Base-by-base conservation (phyloP, 2,329 filamentous ascomycete genomes). In the Aureobasidium sp. region DNA sequence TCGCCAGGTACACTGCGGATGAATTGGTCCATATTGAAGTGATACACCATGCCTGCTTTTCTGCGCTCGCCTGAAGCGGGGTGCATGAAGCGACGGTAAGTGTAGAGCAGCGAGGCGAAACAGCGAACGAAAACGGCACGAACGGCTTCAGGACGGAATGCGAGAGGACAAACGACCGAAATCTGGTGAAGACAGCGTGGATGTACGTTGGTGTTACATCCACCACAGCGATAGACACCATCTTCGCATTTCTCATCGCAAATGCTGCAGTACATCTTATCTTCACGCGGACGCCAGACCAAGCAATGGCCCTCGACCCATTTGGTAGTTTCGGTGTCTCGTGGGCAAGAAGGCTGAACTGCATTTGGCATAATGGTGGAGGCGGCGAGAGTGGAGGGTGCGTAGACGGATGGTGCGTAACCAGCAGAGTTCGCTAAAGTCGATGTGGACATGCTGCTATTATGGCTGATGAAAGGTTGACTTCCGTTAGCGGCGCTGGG, bases 221-320 rank as follows among this genome's bases (percentile, higher is more conserved):
- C 84, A 67, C 77, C 80, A 73, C 90, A 94, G 67, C 83, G 83
- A 75, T 90, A 94, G 55, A 90, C 83, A 8, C 88, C 89, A 55
- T 93, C 89, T 49, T 81, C 79, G 36, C 87, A 83, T 63, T 84
- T 86, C 50, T 93, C 90, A 49, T 91, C 88, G 69, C 90, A 94
- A 52, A 93, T 81, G 1, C 84, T 84, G 72, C 90, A 94, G 6
- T 79, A 78, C 0, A 83, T 83, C 42, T 79, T 78, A 15, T 76
- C 76, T 67, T 92, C 88, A 16, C 80, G 77, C 1, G 78, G 70
- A 59, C 80, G 79, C 79, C 84, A 88, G 63, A 86, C 83, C 75
- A 94, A 83, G 73, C 88, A 92, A 75, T 94, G 90, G 0, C 90
- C 90, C 73, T 94, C 90, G 1, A 91, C 87, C 90, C 90, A 94